Base-by-base conservation (phyloP, 345 rosid genomes). In the Sisymbrium altissimum region DNA sequence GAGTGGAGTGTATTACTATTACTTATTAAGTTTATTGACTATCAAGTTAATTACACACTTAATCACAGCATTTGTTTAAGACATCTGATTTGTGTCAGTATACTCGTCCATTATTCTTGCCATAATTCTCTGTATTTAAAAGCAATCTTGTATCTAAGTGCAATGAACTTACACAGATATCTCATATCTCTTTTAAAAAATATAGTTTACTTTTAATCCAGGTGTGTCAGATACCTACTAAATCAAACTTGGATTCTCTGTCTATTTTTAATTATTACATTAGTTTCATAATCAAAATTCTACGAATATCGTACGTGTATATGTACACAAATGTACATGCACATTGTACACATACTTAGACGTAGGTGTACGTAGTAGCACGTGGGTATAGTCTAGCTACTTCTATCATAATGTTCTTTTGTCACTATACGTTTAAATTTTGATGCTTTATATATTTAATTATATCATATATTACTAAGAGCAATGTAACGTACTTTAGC, bases 211-310 rank as follows among this genome's bases (percentile, higher is more conserved):
- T 38, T 41, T 45, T 54, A 63, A 55, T 55, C 75, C 80, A 76
- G 75, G 75, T 69, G 80, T 70, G 59, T 70, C 79, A 75, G 60
- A 38, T 39, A 54, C 71, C 75, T 69, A 44, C 79, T 52, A 53
- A 54, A 75, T 75, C 74, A 75, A 50, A 75, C 48, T 63, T 69
- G 70, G 75, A 76, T 76, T 63, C 58, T 53, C 21, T 40, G 46
- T 40, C 38, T 62, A 8, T 45, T 33, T 9, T 53, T 53, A 27
- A 62, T 9, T 53, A 53, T 41, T 50, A n/a, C 43, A 53, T 54
- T 62, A 36, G 45, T 63, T 62, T 44, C 77, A 14, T 44, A 55
- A 73, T 15, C n/a, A 12, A 40, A 55, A 23, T 48, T 56, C 33
- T 15, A 55, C 50, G 50, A 73, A 36, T 55, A 44, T 65, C 17